Percentiles rank a stretch among this genome's conserved stretches.
These are phyloP conservation scores for Leishmania tropica DNA, from an alignment of 208 protist species.

Conservation along the genomic window DNA sequence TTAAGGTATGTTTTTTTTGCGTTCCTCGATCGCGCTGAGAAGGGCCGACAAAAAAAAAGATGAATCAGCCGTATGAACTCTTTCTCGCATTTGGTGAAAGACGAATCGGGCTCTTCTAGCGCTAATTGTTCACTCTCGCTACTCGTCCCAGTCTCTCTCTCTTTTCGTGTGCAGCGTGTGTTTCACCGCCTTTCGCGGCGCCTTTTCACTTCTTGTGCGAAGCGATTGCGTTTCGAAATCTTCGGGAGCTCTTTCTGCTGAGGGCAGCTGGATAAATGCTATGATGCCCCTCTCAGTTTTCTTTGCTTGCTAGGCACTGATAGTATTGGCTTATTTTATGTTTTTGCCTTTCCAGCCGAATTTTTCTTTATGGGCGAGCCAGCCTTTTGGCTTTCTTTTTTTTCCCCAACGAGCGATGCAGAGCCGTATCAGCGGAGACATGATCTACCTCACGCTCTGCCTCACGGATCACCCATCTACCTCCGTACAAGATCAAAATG, in stretches of 20 bases:
- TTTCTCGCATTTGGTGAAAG: background rate
- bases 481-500: background rate
- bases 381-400: conserved; percentile 9
- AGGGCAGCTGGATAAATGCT: background rate
- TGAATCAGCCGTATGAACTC: background rate
- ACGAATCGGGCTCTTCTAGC: background rate
- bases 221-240: background rate
- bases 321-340: background rate
- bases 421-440: background rate
- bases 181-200: background rate
- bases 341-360: background rate
- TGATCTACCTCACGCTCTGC: background rate
- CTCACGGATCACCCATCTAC: background rate
- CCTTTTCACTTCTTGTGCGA: background rate
- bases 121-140: background rate
- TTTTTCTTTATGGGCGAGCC: background rate
- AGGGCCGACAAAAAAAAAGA: background rate
- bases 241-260: background rate
- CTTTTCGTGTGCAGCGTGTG: background rate
- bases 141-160: background rate
- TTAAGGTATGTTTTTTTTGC: background rate
- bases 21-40: background rate
- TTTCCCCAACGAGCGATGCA: conserved; percentile 1
- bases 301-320: background rate
- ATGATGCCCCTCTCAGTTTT: background rate